Evolutionary conservation across 208 protist species (phyloP).

Genomic region (Crithidia sp.): DNA sequence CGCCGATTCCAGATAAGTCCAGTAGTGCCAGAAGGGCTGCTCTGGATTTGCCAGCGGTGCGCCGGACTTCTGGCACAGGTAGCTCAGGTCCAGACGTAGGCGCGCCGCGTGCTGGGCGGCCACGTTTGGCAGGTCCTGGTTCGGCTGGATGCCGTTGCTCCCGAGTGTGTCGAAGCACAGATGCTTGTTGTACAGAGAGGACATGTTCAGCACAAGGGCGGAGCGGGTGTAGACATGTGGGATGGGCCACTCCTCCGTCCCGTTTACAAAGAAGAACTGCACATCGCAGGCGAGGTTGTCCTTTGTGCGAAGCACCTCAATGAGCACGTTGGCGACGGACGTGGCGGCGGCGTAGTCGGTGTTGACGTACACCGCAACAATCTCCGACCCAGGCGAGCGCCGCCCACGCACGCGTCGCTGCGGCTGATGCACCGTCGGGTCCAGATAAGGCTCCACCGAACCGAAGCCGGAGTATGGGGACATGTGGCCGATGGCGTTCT

Average conservation of each 20-base stretch:
- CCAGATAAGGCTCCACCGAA: slow-evolving; percentile 1
- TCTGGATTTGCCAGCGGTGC: neutral
- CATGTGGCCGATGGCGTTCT: slow-evolving; percentile 57
- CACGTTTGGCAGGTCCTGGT: slow-evolving; percentile 67
- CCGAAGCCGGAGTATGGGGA: slow-evolving; percentile 10
- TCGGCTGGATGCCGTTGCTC: slow-evolving; percentile 67
- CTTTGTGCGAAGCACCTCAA: slow-evolving; percentile 34
- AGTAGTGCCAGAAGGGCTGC: slow-evolving; percentile 25
- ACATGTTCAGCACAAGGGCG: slow-evolving; percentile 71
- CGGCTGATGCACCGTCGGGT: slow-evolving; percentile 29
- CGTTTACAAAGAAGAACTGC: slow-evolving; percentile 72
- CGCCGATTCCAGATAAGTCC: slow-evolving; percentile 32
- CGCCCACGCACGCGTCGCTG: slow-evolving; percentile 55
- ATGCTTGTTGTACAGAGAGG: slow-evolving; percentile 40
- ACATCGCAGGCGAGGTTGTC: slow-evolving; percentile 60
- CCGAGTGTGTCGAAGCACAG: slow-evolving; percentile 63
- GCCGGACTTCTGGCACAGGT: slow-evolving; percentile 48
- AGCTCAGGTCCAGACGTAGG: slow-evolving; percentile 14
- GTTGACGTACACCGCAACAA: slow-evolving; percentile 73
- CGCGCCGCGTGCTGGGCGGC: slow-evolving; percentile 20
- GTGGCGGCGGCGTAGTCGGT: slow-evolving; percentile 42
- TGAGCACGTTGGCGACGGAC: slow-evolving; percentile 51
- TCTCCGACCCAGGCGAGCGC: slow-evolving; percentile 68
- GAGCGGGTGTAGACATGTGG: slow-evolving; percentile 55
- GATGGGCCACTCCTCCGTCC: slow-evolving; percentile 48